These are phyloP conservation scores for Rhynchospora pubera DNA, from an alignment of 176 grass and related monocot genomes.

Conservation along the genomic window DNA sequence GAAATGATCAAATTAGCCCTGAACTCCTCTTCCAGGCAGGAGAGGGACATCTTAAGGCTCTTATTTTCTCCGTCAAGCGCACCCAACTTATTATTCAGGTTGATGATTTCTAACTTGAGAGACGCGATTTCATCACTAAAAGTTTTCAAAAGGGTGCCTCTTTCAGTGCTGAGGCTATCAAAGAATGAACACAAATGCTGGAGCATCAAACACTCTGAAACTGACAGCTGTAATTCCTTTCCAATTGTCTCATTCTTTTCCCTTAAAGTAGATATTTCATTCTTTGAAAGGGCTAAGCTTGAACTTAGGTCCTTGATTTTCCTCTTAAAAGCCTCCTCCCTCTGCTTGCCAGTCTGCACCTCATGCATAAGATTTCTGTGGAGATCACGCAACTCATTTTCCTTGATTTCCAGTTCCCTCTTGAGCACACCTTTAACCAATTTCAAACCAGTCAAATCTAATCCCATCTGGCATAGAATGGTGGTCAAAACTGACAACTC, in stretches of 20 bases:
- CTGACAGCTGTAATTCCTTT: conserved; percentile 37
- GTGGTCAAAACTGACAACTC: conserved; percentile 57
- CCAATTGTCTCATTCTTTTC: conserved; percentile 40
- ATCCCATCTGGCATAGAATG: conserved; percentile 56
- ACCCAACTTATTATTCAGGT: conserved; percentile 36
- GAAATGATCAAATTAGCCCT: conserved; percentile 45
- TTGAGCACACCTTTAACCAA: conserved; percentile 47
- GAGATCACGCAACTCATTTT: conserved; percentile 27
- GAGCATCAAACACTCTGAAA: conserved; percentile 55
- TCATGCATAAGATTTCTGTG: conserved; percentile 44
- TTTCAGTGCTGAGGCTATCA: conserved; percentile 65
- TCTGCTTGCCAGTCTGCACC: conserved; percentile 38
- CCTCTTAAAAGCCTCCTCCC: conserved; percentile 40
- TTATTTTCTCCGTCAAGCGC: conserved; percentile 54
- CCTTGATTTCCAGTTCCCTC: conserved; percentile 39
- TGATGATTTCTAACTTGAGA: conserved; percentile 44
- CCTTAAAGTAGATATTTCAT: conserved; percentile 35
- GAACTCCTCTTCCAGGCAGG: conserved; percentile 50
- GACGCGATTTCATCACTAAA: conserved; percentile 56
- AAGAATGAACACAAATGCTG: conserved; percentile 70
- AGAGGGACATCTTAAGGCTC: conserved; percentile 40
- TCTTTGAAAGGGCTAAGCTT: conserved; percentile 39
- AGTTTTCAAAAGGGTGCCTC: conserved; percentile 45
- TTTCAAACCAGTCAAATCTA: conserved; percentile 50
- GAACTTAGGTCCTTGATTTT: conserved; percentile 35